phyloP scores from a whole-genome alignment of 148 eudicot species.

The Vaccinium vitisidaea region DNA sequence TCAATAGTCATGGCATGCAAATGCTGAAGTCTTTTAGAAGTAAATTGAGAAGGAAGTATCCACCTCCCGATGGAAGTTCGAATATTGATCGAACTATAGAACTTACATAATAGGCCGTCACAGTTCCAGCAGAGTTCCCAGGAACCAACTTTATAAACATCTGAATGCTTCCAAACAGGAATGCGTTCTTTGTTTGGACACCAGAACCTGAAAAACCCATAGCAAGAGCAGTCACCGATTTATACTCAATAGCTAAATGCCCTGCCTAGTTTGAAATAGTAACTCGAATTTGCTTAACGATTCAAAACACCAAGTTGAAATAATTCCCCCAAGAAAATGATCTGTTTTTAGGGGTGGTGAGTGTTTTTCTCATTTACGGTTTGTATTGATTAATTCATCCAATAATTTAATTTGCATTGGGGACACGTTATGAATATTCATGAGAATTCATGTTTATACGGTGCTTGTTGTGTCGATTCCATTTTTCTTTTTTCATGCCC shows the following conservation, averaged over 20 bases:
- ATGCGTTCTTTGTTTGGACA: slow-evolving; percentile 39
- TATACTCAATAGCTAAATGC: not conserved
- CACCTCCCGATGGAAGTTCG: not conserved
- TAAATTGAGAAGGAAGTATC: slow-evolving; percentile 1
- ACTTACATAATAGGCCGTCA: slow-evolving; percentile 77
- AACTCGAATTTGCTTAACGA: not conserved
- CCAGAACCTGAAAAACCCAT: slow-evolving; percentile 49
- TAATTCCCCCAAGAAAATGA: not conserved
- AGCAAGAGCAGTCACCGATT: not conserved
- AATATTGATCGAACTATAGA: not conserved
- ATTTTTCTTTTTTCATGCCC: not conserved
- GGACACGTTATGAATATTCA: too few relatives aligned
- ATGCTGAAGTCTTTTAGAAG: not conserved
- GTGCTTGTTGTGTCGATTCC: not conserved
- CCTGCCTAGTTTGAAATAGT: not conserved
- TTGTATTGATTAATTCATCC: too few relatives aligned
- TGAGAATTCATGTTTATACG: too few relatives aligned
- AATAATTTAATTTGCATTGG: too few relatives aligned
- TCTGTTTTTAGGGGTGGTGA: not conserved
- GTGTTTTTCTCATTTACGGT: not conserved
- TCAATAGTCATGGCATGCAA: not conserved
- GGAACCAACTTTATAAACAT: slow-evolving; percentile 57
- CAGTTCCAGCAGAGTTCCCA: slow-evolving; percentile 75
- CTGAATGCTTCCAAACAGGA: slow-evolving; percentile 63
- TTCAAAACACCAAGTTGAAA: not conserved